Percentiles rank a stretch among this genome's conserved stretches.
phyloP scores from a whole-genome alignment of 2,329 filamentous ascomycete species.

The Aurifilum marmelostoma region DNA sequence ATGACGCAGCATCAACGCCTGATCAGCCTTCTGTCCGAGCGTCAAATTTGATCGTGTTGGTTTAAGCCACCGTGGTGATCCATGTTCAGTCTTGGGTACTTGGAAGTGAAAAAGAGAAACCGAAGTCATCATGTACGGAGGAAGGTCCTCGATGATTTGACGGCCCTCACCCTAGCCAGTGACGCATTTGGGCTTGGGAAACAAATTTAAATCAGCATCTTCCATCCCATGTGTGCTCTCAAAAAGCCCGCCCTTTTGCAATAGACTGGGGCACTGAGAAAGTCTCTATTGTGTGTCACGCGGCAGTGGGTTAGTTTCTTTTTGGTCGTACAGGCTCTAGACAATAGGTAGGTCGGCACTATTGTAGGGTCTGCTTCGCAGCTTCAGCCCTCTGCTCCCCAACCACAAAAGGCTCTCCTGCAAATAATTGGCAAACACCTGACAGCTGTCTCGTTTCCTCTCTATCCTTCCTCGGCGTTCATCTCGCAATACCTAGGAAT shows the following conservation, averaged over 20 bases:
- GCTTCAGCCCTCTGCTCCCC: neutral
- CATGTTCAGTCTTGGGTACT: neutral
- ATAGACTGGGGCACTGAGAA: neutral
- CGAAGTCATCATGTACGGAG: neutral
- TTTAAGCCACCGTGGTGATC: neutral
- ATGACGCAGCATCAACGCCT: neutral
- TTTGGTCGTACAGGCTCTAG: neutral
- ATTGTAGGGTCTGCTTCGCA: conserved; percentile 1
- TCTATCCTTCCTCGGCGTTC: neutral
- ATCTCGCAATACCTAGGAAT: neutral
- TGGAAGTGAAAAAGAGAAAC: too few relatives aligned
- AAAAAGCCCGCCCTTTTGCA: neutral
- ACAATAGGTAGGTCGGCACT: neutral
- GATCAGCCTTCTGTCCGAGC: neutral
- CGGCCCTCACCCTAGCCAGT: neutral
- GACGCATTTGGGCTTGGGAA: neutral
- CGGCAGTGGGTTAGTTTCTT: neutral
- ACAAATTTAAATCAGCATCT: too few relatives aligned
- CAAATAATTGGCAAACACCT: neutral
- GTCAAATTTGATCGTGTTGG: neutral
- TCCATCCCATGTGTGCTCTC: neutral
- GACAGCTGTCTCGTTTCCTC: neutral
- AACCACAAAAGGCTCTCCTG: neutral
- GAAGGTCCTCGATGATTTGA: neutral
- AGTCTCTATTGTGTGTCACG: neutral